Base-by-base conservation (phyloP, 1,284 basidiomycete species). In the Mycena citricolor region DNA sequence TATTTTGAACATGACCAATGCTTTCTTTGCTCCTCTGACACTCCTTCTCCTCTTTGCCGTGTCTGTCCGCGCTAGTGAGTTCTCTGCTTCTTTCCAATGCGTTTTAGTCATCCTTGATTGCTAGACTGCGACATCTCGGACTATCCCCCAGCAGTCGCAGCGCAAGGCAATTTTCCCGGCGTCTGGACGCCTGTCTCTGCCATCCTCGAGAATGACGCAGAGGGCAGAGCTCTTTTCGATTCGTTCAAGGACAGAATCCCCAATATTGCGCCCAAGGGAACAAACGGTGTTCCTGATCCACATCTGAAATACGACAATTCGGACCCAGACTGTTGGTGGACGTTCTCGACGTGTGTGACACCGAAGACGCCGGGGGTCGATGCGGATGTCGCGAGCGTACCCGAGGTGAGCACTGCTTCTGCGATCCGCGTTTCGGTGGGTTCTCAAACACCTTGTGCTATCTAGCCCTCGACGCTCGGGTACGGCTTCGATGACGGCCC, bases 401-500 rank as follows among this genome's bases (percentile, higher is more conserved):
- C 34, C n/a, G 34, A 36, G 34, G 34, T 36, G 14, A 19, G 11
- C n/a, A 11, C 14, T 20, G 23, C 14, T 34, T 19, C 5, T 33
- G 17, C 5, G 10, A 12, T 32, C 11, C 31, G 31, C 31, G 3
- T 32, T 20, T 20, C n/a, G 12, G 17, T 11, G 11, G 5, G n/a
- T 5, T 32, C 22, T 21, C 35, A 16, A 25, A 10, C 21, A 30
- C 19, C n/a, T 30, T 6, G 8, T 17, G 3, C 1, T 2, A 14
- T 31, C 35, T 21, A 65, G 64, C 76, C 77, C 59, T 60, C 67
- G 53, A 75, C 74, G 24, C 76, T 78, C 54, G 76, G 63, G 39
- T 70, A 67, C 43, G 65, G 61, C 4, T 78, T 77, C 57, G 77
- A 79, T 45, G 75, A 79, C 43, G 77, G 77, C 14, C 84, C 84